Conservation (phyloP, 1,139 yeast species). For the Taphrina populina region DNA sequence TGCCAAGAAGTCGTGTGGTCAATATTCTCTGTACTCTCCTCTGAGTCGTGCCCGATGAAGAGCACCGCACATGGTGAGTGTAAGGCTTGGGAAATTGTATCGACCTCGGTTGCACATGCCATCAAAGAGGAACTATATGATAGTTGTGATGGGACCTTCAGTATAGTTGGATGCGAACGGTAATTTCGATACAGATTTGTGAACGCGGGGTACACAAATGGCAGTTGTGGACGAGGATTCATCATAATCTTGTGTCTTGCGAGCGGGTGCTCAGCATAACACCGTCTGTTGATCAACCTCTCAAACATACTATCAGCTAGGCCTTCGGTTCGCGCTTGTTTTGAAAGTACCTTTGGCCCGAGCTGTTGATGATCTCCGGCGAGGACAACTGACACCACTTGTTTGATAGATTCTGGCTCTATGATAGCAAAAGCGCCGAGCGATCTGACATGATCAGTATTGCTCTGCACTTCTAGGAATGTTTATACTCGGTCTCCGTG, state of each 20-base stretch:
- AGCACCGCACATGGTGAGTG: conserved; percentile 35
- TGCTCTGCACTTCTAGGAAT: too few species aligned
- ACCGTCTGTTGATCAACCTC: conserved; percentile 36
- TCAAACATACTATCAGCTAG: conserved; percentile 38
- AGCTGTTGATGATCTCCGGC: conserved; percentile 39
- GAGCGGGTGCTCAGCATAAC: conserved; percentile 37
- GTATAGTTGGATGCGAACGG: conserved; percentile 38
- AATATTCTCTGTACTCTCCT: conserved; percentile 38
- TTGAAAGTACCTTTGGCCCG: conserved; percentile 38
- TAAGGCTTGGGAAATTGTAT: conserved; percentile 23
- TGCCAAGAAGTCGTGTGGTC: conserved; percentile 37
- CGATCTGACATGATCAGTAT: conserved; percentile 19
- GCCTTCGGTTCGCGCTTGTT: conserved; percentile 23
- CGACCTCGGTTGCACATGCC: conserved; percentile 37
- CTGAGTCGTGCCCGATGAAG: conserved; percentile 35
- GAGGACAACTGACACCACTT: conserved; percentile 36
- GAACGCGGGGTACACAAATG: conserved; percentile 37
- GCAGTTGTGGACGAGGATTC: conserved; percentile 28
- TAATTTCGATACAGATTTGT: conserved; percentile 38
- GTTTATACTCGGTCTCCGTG: conserved; percentile 37
- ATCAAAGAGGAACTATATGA: conserved; percentile 38
- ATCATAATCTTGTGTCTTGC: conserved; percentile 34
- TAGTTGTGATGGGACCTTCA: conserved; percentile 38
- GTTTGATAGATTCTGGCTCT: conserved; percentile 29
- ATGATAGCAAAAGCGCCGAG: conserved; percentile 36